phyloP scores from a whole-genome alignment of 257 asterid species.

The Gentiana macrophylla region DNA sequence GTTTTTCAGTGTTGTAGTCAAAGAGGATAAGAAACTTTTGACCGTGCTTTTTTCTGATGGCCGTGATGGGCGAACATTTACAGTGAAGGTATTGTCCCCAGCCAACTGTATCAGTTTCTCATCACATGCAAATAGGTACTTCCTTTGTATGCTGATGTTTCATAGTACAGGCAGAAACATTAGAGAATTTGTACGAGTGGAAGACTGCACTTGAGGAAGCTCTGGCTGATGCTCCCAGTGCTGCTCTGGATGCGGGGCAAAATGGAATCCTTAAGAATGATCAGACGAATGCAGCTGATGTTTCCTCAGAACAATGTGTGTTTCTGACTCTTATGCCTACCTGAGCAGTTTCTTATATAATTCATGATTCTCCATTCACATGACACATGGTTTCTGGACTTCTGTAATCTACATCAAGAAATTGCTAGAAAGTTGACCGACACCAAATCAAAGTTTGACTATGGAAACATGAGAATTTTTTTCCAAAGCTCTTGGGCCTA shows the following conservation, averaged over 20 bases:
- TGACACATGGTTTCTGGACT: background rate
- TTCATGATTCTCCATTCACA: background rate
- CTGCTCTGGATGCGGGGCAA: conserved; percentile 62
- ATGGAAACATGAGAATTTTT: too few relatives aligned
- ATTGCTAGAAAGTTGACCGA: too few relatives aligned
- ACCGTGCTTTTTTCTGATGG: conserved; percentile 93
- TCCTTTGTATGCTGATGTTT: conserved; percentile 6
- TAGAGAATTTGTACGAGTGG: conserved; percentile 92
- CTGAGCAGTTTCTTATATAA: background rate
- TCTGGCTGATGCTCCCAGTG: conserved; percentile 72
- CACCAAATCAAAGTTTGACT: too few relatives aligned
- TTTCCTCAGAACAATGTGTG: conserved; percentile 63
- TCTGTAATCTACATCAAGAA: too few relatives aligned
- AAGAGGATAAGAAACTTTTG: conserved; percentile 91
- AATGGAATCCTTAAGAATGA: conserved; percentile 70
- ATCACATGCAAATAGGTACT: background rate
- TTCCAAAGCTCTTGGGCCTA: background rate
- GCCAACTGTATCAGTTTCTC: background rate
- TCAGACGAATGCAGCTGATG: conserved; percentile 49
- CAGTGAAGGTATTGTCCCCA: conserved; percentile 68
- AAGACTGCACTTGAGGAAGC: conserved; percentile 96
- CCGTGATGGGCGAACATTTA: conserved; percentile 94
- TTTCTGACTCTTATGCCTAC: conserved; percentile 3
- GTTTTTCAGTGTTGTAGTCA: conserved; percentile 78
- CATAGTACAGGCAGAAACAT: conserved; percentile 75